Evolutionary conservation across 495 filamentous ascomycete genomes (phyloP).

Genomic region (Penicillium tannophilum): DNA sequence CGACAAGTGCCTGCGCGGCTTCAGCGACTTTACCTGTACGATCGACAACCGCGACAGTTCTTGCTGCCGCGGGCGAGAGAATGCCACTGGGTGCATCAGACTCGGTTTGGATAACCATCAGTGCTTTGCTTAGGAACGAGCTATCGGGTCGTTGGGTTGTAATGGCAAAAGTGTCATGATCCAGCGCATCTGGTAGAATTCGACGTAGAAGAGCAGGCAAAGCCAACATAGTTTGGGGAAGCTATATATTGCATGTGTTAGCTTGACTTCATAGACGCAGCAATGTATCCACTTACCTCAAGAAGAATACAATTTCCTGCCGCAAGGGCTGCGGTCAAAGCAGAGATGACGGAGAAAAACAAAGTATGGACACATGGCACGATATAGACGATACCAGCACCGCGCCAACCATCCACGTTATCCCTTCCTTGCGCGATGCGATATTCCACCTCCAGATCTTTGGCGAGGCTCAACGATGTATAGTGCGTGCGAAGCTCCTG

Average conservation of each 20-base stretch:
- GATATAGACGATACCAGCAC: slow-evolving; percentile 54
- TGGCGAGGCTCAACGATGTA: slow-evolving; percentile 35
- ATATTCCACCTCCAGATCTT: slow-evolving; percentile 51
- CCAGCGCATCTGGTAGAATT: slow-evolving; percentile 41
- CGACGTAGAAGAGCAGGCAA: slow-evolving; percentile 39
- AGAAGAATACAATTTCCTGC: slow-evolving; percentile 56
- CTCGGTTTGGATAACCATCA: slow-evolving; percentile 23
- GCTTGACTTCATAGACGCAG: not conserved
- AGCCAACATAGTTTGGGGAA: slow-evolving; percentile 39
- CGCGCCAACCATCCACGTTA: slow-evolving; percentile 24
- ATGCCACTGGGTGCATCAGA: slow-evolving; percentile 21
- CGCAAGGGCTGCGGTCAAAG: slow-evolving; percentile 50
- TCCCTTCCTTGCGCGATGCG: slow-evolving; percentile 46
- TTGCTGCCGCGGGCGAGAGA: slow-evolving; percentile 30
- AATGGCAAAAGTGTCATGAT: slow-evolving; percentile 47
- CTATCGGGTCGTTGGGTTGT: slow-evolving; percentile 24
- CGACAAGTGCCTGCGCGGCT: slow-evolving; percentile 48
- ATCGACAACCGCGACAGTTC: slow-evolving; percentile 54
- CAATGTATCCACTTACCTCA: slow-evolving; percentile 42
- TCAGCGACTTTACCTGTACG: slow-evolving; percentile 48
- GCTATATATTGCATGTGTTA: slow-evolving; percentile 21
- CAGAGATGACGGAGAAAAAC: slow-evolving; percentile 50
- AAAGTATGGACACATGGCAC: slow-evolving; percentile 48
- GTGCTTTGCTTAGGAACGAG: slow-evolving; percentile 21
- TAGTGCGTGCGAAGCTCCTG: slow-evolving; percentile 48